Evolutionary conservation across 768 basidiomycete species (phyloP), one percentile per base, ranked within the genome.

Genomic region (Boletus rubroflammeus): DNA sequence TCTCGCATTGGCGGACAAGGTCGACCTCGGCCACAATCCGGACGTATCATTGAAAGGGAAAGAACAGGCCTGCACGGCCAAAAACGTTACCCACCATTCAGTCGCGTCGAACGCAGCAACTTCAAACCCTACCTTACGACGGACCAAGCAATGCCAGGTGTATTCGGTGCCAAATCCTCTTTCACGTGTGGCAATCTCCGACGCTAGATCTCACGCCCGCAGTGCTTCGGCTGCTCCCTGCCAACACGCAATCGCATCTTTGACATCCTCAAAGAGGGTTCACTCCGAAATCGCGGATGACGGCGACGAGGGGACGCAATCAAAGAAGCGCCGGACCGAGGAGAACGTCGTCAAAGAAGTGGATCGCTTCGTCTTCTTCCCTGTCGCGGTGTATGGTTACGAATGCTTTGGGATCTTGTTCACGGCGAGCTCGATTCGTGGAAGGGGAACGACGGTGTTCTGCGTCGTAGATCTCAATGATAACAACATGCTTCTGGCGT

Each of bases 341-440:
- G 38, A 53, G 6, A 11, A 3, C 1, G 2, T n/a, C 3, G 48
- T 46, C 17, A 10, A 26, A 6, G 14, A 42, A 17, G 40, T 17
- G 15, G 4, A 39, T n/a, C 42, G 32, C 0, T 1, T 41, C 6
- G 26, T 45, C 1, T 53, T 48, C 35, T 13, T 50, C 8, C 56
- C 53, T 5, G 8, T 46, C 6, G 3, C 5, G 14, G 53, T 49
- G 32, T 41, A 47, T 26, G 53, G 53, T 3, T 15, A 51, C n/a
- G 3, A 39, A 2, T 48, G 46, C 19, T 2, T 32, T 2, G 59
- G 53, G 2, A 36, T 60, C 4, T 11, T 57, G 23, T 60, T 54
- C 21, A 59, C 50, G 9, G 3, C 50, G 0, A 8, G 52, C 21
- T 62, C 57, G 1, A 48, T 62, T 42, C 56, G 60, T n/a, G 57